Percentiles rank a stretch among this genome's conserved stretches.
Conservation (phyloP, 1,284 basidiomycete species). For the Macrocystidia cucumis region DNA sequence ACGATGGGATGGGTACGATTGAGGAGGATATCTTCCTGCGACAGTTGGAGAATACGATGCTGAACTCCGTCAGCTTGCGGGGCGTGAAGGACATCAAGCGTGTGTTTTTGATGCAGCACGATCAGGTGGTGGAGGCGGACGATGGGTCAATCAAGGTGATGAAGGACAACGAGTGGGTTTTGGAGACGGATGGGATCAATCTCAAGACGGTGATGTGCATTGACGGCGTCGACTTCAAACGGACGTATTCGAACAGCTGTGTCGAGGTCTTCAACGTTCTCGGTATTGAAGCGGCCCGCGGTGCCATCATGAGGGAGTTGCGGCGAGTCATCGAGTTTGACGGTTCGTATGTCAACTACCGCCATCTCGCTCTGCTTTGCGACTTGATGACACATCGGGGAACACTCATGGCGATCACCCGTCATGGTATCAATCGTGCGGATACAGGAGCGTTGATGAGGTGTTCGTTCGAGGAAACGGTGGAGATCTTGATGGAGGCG, state of each 20-base stretch:
- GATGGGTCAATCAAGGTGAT: slow-evolving; percentile 59
- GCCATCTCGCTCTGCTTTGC: slow-evolving; percentile 91
- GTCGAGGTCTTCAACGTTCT: slow-evolving; percentile 95
- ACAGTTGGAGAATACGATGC: slow-evolving; percentile 93
- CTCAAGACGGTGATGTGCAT: slow-evolving; percentile 91
- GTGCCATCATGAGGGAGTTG: slow-evolving; percentile 89
- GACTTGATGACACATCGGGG: slow-evolving; percentile 99
- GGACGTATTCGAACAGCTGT: slow-evolving; percentile 97
- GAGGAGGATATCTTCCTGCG: slow-evolving; percentile 98
- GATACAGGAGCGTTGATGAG: slow-evolving; percentile 97
- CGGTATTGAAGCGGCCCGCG: slow-evolving; percentile 96
- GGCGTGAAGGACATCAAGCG: slow-evolving; percentile 90
- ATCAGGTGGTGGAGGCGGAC: slow-evolving; percentile 65
- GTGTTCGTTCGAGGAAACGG: slow-evolving; percentile 99
- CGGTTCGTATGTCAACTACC: slow-evolving; percentile 99
- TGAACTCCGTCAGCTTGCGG: slow-evolving; percentile 92
- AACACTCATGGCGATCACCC: slow-evolving; percentile 95
- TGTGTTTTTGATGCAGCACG: slow-evolving; percentile 90
- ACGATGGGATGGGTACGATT: slow-evolving; percentile 65
- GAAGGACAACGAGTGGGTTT: slow-evolving; percentile 84
- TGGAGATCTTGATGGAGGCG: slow-evolving; percentile 98
- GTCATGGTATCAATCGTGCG: slow-evolving; percentile 98
- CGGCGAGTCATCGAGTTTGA: slow-evolving; percentile 97
- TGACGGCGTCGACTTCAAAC: slow-evolving; percentile 87
- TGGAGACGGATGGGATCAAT: slow-evolving; percentile 97